These are phyloP conservation scores for Coelastrella sp. DNA, from an alignment of 139 green algal species.

Conservation along the genomic window DNA sequence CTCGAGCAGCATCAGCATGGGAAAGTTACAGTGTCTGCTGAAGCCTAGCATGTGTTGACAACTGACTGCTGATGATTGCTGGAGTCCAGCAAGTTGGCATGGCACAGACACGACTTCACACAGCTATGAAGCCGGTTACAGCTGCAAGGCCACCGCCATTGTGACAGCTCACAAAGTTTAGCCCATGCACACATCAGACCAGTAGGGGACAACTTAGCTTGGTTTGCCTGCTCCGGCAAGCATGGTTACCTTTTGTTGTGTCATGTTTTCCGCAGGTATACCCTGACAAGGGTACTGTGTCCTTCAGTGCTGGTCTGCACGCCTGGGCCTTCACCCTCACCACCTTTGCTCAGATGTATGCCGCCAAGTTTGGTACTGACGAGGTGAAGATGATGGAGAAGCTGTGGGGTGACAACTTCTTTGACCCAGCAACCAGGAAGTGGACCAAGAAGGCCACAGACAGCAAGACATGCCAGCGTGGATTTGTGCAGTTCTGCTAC, in stretches of 20 bases:
- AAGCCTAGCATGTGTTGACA: too few species aligned
- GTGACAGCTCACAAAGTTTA: too few species aligned
- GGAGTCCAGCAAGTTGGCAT: too few species aligned
- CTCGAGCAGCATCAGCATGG: too few species aligned
- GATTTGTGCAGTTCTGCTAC: conserved; percentile 99
- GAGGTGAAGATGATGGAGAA: conserved; percentile 93
- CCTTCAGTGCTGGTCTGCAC: conserved; percentile 98
- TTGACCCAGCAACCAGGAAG: conserved; percentile 97
- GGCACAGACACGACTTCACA: too few species aligned
- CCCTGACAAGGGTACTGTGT: conserved; percentile 98
- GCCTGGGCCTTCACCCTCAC: conserved; percentile 99
- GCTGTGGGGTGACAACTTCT: conserved; percentile 99
- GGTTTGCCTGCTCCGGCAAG: too few species aligned
- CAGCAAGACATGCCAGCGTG: conserved; percentile 90
- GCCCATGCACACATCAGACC: too few species aligned
- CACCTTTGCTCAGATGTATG: conserved; percentile 97
- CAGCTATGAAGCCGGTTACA: too few species aligned
- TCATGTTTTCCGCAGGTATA: conserved; percentile 74
- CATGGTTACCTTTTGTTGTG: background rate
- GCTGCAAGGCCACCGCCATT: too few species aligned
- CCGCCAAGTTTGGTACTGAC: conserved; percentile 95
- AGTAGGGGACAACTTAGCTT: too few species aligned
- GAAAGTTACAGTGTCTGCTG: too few species aligned
- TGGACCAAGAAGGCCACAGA: conserved; percentile 96
- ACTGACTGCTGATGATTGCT: too few species aligned